These are phyloP conservation scores for Centaurea solstitialis DNA, from an alignment of 129 eudicot species.

Conservation along the genomic window DNA sequence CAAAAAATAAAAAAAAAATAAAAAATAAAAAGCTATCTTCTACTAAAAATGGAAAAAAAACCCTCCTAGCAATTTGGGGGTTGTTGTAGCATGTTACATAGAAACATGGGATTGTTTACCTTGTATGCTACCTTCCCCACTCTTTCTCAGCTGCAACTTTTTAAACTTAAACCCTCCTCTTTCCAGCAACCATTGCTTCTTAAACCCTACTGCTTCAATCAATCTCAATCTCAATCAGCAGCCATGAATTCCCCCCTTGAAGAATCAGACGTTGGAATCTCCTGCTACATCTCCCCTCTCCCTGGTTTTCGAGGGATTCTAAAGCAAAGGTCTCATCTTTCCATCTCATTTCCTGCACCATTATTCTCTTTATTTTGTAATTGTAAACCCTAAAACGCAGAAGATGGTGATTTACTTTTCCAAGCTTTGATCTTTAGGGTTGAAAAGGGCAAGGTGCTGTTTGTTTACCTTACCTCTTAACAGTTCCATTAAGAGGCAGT, in stretches of 20 bases:
- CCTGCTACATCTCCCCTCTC: conserved; percentile 79
- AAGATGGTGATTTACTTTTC: neutral
- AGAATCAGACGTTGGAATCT: conserved; percentile 84
- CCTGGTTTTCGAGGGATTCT: conserved; percentile 93
- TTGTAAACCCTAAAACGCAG: neutral
- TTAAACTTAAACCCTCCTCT: conserved; percentile 23
- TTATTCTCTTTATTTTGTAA: neutral
- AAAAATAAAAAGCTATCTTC: neutral
- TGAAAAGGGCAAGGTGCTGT: too few relatives aligned
- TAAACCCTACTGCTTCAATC: conserved; percentile 25
- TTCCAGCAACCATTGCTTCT: neutral
- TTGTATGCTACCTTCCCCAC: neutral
- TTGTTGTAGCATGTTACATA: neutral
- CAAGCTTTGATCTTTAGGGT: neutral
- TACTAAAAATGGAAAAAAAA: neutral
- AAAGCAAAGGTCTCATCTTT: conserved; percentile 66
- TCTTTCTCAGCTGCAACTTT: conserved; percentile 2
- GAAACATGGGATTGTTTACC: conserved; percentile 23
- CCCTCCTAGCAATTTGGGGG: neutral
- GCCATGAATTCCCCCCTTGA: conserved; percentile 44
- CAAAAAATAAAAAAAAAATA: too few relatives aligned
- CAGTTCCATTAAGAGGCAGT: too few relatives aligned
- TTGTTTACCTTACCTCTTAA: too few relatives aligned
- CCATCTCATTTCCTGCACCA: too few relatives aligned
- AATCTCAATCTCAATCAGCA: conserved; percentile 8